Conservation (phyloP, 257 asterid species). For the Solanum boliviense region DNA sequence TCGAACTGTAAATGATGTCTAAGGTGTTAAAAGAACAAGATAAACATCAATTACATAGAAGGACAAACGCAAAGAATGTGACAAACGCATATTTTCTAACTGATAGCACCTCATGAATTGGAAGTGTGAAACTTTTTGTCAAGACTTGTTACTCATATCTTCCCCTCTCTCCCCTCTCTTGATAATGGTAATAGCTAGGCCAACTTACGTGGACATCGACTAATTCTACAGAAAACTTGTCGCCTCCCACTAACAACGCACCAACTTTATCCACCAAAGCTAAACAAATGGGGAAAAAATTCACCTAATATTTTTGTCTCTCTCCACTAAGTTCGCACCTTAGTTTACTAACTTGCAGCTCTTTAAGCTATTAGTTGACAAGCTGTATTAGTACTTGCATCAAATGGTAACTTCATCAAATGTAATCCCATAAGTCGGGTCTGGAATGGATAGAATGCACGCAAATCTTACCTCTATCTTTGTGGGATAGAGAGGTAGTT, state of each 20-base stretch:
- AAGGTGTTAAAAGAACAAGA: background rate
- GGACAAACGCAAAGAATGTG: background rate
- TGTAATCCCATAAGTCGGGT: background rate
- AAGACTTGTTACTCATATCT: background rate
- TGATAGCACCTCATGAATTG: background rate
- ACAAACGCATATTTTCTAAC: background rate
- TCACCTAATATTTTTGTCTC: background rate
- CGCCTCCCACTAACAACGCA: background rate
- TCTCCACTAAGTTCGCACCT: background rate
- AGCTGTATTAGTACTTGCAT: background rate
- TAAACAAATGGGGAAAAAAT: background rate
- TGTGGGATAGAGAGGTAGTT: background rate
- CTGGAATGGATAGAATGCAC: fast-evolving
- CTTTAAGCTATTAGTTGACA: background rate
- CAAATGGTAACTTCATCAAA: background rate
- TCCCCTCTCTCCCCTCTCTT: background rate
- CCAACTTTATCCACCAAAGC: background rate
- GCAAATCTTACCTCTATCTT: background rate
- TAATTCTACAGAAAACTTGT: background rate
- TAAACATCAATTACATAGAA: background rate
- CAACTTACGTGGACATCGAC: background rate
- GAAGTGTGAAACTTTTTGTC: background rate
- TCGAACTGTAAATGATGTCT: background rate
- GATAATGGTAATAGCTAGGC: background rate
- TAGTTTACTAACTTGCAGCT: background rate